These are phyloP conservation scores for Stagonosporopsis rhizophila DNA, from an alignment of 2,329 filamentous ascomycete species.

Conservation along the genomic window DNA sequence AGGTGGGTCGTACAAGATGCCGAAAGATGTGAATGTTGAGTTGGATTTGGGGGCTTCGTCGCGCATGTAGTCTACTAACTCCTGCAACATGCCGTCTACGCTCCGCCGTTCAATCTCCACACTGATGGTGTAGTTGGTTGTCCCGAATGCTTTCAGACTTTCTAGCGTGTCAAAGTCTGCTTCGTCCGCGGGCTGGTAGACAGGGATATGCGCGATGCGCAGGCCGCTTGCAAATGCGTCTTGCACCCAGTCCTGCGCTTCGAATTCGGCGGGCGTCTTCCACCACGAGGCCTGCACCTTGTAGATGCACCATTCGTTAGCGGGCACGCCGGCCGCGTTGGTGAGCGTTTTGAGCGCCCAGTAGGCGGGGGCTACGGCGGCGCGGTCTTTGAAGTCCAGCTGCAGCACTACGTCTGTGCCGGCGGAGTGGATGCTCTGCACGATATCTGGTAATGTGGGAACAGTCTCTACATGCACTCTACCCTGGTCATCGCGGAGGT, in stretches of 20 bases:
- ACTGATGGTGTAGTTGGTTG: neutral
- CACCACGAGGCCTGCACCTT: neutral
- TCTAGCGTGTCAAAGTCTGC: neutral
- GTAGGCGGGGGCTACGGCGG: neutral
- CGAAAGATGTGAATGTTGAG: too few species aligned
- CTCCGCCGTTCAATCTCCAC: neutral
- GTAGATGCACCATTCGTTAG: neutral
- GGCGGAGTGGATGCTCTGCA: neutral
- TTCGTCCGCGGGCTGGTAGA: neutral
- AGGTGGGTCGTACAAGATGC: too few species aligned
- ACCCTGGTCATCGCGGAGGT: too few species aligned
- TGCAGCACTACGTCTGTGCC: neutral
- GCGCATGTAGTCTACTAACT: too few species aligned
- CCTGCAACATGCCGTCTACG: too few species aligned
- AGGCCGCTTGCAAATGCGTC: neutral
- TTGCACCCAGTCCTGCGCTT: neutral
- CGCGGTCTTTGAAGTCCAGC: neutral
- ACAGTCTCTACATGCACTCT: too few species aligned
- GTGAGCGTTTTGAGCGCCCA: neutral
- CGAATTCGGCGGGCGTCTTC: neutral
- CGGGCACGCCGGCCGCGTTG: neutral
- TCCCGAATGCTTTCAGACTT: neutral
- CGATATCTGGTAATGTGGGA: neutral
- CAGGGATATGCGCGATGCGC: neutral
- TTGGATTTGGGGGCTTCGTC: too few species aligned